Percentiles rank a stretch among this genome's conserved stretches.
Evolutionary conservation across 2,329 filamentous ascomycete species (phyloP).

Genomic region (Triangularia verruculosa): DNA sequence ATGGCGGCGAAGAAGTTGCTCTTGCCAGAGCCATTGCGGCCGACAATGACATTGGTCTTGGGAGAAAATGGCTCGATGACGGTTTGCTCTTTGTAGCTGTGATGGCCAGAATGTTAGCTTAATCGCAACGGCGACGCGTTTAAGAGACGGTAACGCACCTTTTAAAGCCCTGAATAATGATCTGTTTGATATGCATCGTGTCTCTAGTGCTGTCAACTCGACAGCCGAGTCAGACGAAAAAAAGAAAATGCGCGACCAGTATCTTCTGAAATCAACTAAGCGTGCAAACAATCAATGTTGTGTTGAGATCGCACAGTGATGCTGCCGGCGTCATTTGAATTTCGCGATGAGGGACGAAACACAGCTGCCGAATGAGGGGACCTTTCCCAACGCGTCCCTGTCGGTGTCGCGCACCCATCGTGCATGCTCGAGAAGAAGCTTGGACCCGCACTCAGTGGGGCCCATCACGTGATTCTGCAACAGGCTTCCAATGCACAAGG

Average conservation of each 20-base stretch:
- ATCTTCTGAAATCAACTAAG: not conserved
- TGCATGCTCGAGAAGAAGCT: not conserved
- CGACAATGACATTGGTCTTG: conserved; percentile 97
- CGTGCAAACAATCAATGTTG: conserved; percentile 13
- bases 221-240: conserved; percentile 22
- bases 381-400: conserved; percentile 5
- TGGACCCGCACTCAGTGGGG: not conserved
- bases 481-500: not conserved
- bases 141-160: conserved; percentile 55
- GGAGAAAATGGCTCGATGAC: conserved; percentile 98
- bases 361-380: conserved; percentile 1
- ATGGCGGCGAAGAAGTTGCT: conserved; percentile 99
- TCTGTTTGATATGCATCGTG: conserved; percentile 98
- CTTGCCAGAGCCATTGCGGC: conserved; percentile 98
- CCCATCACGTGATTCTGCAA: not conserved
- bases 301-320: not conserved
- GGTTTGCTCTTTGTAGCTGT: conserved; percentile 98
- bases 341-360: not conserved
- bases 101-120: conserved; percentile 17
- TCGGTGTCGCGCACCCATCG: conserved; percentile 1
- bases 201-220: conserved; percentile 30
- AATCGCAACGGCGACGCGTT: not conserved
- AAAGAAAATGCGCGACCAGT: conserved; percentile 3
- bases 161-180: conserved; percentile 99
- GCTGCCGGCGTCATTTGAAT: conserved; percentile 1